Evolutionary conservation across 192 early-diverging fungal species (phyloP).

Genomic region (Entomortierella beljakovae): DNA sequence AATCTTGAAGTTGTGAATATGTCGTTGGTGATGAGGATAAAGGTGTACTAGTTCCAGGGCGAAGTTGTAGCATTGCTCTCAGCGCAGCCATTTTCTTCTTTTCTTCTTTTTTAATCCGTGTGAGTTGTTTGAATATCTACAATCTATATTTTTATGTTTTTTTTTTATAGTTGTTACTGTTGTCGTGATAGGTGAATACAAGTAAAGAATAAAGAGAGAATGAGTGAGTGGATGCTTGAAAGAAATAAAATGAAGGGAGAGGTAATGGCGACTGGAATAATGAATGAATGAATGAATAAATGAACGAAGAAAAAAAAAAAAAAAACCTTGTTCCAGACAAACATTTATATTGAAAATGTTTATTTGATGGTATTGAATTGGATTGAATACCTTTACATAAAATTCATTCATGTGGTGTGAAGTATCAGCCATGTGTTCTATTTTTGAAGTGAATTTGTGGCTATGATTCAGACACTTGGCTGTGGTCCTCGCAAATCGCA

Average conservation of each 20-base stretch:
- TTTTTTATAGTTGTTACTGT: not conserved
- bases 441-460: too few species aligned
- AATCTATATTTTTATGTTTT: too few species aligned
- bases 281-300: not conserved
- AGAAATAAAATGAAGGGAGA: not conserved
- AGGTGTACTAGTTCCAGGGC: slow-evolving; percentile 12
- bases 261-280: too few species aligned
- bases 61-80: slow-evolving; percentile 50
- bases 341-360: too few species aligned
- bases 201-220: not conserved
- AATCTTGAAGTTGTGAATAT: not conserved
- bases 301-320: not conserved
- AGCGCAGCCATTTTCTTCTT: slow-evolving; percentile 35
- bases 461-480: too few species aligned
- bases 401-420: too few species aligned
- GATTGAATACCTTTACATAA: too few species aligned
- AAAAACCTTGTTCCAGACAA: too few species aligned
- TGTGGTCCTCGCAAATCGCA: not conserved
- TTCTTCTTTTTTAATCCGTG: too few species aligned
- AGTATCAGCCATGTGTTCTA: too few species aligned
- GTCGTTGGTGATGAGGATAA: slow-evolving; percentile 3
- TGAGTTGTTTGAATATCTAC: too few species aligned
- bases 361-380: too few species aligned
- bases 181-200: not conserved
- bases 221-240: not conserved